Conservation (phyloP, 352 stramenopile species). For the Globisporangium yorkense region DNA sequence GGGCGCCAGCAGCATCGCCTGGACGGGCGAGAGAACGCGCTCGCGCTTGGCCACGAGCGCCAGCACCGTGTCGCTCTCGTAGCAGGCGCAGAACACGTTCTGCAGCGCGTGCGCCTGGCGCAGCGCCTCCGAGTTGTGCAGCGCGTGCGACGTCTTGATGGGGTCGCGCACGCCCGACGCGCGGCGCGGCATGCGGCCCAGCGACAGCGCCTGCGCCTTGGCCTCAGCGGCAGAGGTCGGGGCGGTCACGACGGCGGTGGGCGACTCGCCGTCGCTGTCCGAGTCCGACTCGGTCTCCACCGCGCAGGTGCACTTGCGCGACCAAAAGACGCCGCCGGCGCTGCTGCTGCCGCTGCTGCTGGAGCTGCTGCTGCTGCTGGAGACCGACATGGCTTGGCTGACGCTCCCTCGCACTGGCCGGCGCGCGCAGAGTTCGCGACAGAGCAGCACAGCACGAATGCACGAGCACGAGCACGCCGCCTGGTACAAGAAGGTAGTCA, state of each 20-base stretch:
- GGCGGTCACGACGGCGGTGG: conserved; percentile 19
- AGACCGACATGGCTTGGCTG: background rate
- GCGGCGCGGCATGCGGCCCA: conserved; percentile 19
- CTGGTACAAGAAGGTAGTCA: too few species aligned
- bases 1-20: conserved; percentile 54
- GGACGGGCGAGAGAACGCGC: conserved; percentile 52
- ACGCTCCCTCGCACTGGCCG: background rate
- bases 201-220: background rate
- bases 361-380: background rate
- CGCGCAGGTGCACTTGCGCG: conserved; percentile 62
- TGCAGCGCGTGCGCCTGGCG: conserved; percentile 48
- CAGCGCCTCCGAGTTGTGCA: conserved; percentile 68
- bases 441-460: too few species aligned
- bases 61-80: conserved; percentile 67
- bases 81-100: conserved; percentile 77
- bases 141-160: conserved; percentile 56
- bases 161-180: conserved; percentile 42
- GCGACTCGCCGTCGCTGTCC: conserved; percentile 29
- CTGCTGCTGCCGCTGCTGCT: background rate
- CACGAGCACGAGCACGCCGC: too few species aligned
- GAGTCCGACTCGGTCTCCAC: conserved; percentile 71
- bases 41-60: conserved; percentile 53
- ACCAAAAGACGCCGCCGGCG: conserved; percentile 6
- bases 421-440: too few species aligned
- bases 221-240: conserved; percentile 23